Evolutionary conservation across 352 stramenopile genomes (phyloP), one percentile per base, ranked within the genome.

Genomic region (Phytophthora rubi): DNA sequence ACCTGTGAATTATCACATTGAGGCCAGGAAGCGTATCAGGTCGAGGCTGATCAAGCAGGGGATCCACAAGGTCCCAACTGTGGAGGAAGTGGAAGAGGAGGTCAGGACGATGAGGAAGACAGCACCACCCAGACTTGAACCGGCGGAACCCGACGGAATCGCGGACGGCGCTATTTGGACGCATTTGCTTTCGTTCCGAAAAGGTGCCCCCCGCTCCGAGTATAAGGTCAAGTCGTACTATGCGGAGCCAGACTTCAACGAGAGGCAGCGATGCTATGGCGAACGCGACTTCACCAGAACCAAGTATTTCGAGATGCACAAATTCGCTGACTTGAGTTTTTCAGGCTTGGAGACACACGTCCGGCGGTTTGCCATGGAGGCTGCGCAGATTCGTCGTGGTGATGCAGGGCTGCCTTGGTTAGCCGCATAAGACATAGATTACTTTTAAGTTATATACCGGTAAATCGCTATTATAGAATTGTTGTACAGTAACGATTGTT

Each of bases 181-280:
- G 15, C 82, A 92, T 53, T 59, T 93, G 61, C 53, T 89, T 59
- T 73, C 83, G 42, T 83, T 91, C 59, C 81, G 83, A 59, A 73
- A 76, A 18, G 79, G 64, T 23, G 69, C 68, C 0, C 67, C 59
- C 26, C 65, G 59, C 2, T 54, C 33, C 6, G 64, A 88, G 58
- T 91, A 86, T 65, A 75, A 65, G 49, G 70, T 91, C 9, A 80
- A 88, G 37, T 83, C 84, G 55, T 91, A 78, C 65, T 68, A 80
- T 12, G 77, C 68, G 58, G 49, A 51, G 23, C 57, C 68, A 3
- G 54, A 66, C 2, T 82, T 86, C 26, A 71, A 77, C 3, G 51
- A 77, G 15, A 71, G 66, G 9, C 83, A 89, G 73, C 80, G 70
- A 66, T 91, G 83, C 60, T 90, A 89, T 54, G 82, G 82, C 42